Evolutionary conservation across 257 asterid species (phyloP).

Genomic region (Hygrophila difformis): DNA sequence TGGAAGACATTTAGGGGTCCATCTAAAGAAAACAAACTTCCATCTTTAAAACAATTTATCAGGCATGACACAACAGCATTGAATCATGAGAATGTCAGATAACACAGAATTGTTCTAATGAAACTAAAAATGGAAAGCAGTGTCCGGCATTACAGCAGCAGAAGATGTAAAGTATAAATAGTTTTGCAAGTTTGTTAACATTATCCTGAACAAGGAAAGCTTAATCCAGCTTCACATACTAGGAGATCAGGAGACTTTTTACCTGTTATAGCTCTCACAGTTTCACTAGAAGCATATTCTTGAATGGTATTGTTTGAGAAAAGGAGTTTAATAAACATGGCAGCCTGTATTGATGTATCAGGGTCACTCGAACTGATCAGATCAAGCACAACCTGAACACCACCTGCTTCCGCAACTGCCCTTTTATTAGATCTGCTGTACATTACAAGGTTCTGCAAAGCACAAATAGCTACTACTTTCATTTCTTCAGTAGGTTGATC

Average conservation of each 20-base stretch:
- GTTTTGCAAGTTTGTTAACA: neutral
- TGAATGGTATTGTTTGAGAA: slow-evolving; percentile 91
- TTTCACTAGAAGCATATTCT: slow-evolving; percentile 98
- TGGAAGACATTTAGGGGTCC: too few relatives aligned
- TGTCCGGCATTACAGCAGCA: too few relatives aligned
- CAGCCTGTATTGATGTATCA: slow-evolving; percentile 95
- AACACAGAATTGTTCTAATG: too few relatives aligned
- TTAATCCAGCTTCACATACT: neutral
- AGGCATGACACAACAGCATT: neutral
- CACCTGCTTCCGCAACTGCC: slow-evolving; percentile 99
- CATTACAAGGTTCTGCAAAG: slow-evolving; percentile 95
- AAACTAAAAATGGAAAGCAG: too few relatives aligned
- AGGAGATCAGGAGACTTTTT: slow-evolving; percentile 20
- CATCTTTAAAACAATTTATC: too few relatives aligned
- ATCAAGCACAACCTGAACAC: slow-evolving; percentile 96
- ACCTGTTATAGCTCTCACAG: slow-evolving; percentile 98
- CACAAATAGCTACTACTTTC: slow-evolving; percentile 97
- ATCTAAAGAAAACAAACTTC: too few relatives aligned
- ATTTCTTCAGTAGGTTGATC: slow-evolving; percentile 99
- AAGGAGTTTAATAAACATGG: slow-evolving; percentile 91
- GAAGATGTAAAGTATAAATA: neutral
- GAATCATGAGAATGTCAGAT: neutral
- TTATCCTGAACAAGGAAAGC: slow-evolving; percentile 2
- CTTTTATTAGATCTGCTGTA: slow-evolving; percentile 89
- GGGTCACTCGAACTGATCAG: slow-evolving; percentile 90